Evolutionary conservation across 2,329 filamentous ascomycete species (phyloP), one percentile per base, ranked within the genome.

Genomic region (Annulohypoxylon truncatum): DNA sequence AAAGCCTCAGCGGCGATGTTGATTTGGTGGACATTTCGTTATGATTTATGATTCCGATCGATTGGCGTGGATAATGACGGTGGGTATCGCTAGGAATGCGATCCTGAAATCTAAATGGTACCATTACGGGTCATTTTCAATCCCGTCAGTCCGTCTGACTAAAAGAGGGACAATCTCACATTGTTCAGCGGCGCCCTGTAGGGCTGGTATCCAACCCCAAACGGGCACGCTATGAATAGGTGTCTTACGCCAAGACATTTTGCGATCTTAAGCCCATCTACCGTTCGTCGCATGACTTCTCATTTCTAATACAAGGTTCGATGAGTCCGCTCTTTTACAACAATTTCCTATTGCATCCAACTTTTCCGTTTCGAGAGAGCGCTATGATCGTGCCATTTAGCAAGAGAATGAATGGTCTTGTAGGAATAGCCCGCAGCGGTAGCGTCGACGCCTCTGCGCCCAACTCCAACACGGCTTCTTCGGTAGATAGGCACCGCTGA

Each of bases 1-100:
- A 28, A 9, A 57, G 24, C 33, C 65, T 46, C 28, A 68, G 22
- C 2, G 68, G 66, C 15, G 68, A 70, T 15, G 42, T 8, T 12
- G 60, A 29, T 15, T 35, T 20, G 9, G 58, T 31, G 20, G 68
- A 54, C 68, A 68, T 68, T 28, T 13, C 61, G 52, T 6, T 13
- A 38, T 50, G 9, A n/a, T 20, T 24, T 12, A 18, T 6, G 50
- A 31, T 31, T 29, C 22, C n/a, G 22, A 31, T 10, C 15, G 7
- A 12, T 8, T 4, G n/a, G 5, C 13, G n/a, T 18, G 15, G 13
- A 8, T 24, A 50, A 33, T 22, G 20, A 31, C 10, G n/a, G n/a
- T n/a, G n/a, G n/a, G n/a, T 6, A 20, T n/a, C 2, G 9, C 2
- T 5, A 38, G 13, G 31, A 52, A 52, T 13, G 10, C n/a, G n/a